Conservation (phyloP, 352 stramenopile genomes). For the Pythium aphanidermatum region DNA sequence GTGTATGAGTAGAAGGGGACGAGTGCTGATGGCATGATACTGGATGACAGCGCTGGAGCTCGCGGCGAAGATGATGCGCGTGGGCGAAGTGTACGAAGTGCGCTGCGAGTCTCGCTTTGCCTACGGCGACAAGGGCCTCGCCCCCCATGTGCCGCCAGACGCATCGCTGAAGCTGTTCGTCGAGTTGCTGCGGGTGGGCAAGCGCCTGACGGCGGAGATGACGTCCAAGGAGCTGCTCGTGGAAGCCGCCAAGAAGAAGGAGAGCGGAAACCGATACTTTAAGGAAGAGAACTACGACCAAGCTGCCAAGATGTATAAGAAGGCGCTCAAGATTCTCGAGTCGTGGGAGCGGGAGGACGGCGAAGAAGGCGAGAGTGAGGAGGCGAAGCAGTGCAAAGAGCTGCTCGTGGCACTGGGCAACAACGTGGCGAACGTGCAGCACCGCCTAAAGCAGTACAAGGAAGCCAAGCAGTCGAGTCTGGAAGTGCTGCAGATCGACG, state of each 20-base stretch:
- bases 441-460: constrained; percentile 66
- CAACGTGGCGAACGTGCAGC: constrained; percentile 81
- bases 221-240: constrained; percentile 61
- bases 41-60: constrained; percentile 51
- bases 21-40: neutral
- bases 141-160: constrained; percentile 39
- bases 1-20: neutral
- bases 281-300: constrained; percentile 80
- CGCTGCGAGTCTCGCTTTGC: constrained; percentile 68
- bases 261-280: constrained; percentile 78
- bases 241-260: constrained; percentile 79
- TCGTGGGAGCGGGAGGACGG: constrained; percentile 60
- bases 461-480: constrained; percentile 71
- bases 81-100: constrained; percentile 66
- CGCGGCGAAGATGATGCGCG: constrained; percentile 70
- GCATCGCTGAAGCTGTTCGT: constrained; percentile 48
- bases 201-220: constrained; percentile 68
- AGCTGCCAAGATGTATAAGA: constrained; percentile 79
- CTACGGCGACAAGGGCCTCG: constrained; percentile 61
- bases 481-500: constrained; percentile 72
- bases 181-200: constrained; percentile 56
- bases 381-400: constrained; percentile 49
- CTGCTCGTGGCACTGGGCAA: constrained; percentile 73
- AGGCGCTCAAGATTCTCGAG: constrained; percentile 74
- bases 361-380: constrained; percentile 16